These are phyloP conservation scores for Crinitomyces ghanaensis DNA, from an alignment of 805 yeast genomes.

Conservation along the genomic window DNA sequence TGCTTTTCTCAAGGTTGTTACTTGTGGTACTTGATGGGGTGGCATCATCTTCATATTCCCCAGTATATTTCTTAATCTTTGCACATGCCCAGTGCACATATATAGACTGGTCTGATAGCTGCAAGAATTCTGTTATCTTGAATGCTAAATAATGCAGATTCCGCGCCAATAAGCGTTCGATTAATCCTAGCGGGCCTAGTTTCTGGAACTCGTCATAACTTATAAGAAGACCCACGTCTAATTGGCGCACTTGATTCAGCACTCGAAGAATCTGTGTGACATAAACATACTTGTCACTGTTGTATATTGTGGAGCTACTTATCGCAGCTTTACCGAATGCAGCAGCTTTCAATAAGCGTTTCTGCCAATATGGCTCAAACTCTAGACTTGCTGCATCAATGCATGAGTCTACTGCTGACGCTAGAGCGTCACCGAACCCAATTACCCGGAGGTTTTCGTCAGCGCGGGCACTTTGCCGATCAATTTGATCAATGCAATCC, in stretches of 20 bases:
- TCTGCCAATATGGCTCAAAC: conserved; percentile 69
- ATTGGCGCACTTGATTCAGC: conserved; percentile 54
- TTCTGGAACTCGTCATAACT: conserved; percentile 43
- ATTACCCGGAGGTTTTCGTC: conserved; percentile 58
- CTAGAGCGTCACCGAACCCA: conserved; percentile 34
- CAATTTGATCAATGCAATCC: conserved; percentile 63
- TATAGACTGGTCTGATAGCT: conserved; percentile 38
- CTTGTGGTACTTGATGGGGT: conserved; percentile 32
- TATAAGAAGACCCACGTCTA: conserved; percentile 56
- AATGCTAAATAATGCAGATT: conserved; percentile 52
- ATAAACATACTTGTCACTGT: conserved; percentile 51
- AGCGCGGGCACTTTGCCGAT: conserved; percentile 64
- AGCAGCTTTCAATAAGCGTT: conserved; percentile 66
- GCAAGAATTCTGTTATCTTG: conserved; percentile 42
- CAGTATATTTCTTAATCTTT: conserved; percentile 42
- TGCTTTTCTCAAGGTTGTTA: conserved; percentile 17
- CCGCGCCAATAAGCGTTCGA: conserved; percentile 47
- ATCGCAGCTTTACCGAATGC: conserved; percentile 67
- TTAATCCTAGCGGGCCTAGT: conserved; percentile 45
- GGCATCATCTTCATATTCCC: conserved; percentile 44
- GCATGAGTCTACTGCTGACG: conserved; percentile 57
- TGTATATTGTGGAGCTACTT: conserved; percentile 32
- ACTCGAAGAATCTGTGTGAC: conserved; percentile 52
- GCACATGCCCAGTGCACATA: conserved; percentile 73
- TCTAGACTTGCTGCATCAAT: conserved; percentile 68